Conservation (phyloP, 2,329 filamentous ascomycete genomes). For the Alternaria tenuissima region DNA sequence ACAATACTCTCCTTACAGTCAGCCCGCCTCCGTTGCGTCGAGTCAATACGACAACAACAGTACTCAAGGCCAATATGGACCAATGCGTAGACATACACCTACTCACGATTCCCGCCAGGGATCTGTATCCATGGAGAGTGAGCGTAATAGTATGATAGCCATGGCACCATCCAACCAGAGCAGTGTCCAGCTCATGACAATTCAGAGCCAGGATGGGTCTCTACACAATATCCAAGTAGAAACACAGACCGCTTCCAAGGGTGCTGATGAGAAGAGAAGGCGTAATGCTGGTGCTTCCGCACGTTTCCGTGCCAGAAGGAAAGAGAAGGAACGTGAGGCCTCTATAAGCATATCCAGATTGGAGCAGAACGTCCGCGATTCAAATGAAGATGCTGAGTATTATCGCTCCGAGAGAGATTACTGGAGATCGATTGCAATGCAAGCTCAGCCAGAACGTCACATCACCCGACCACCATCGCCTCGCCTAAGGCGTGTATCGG, state of each 20-base stretch:
- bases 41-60: constrained; percentile 49
- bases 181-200: constrained; percentile 63
- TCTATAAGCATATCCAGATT: constrained; percentile 73
- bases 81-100: constrained; percentile 18
- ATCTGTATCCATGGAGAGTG: constrained; percentile 43
- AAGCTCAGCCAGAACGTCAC: constrained; percentile 60
- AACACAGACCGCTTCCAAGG: constrained; percentile 80
- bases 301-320: constrained; percentile 80
- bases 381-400: constrained; percentile 73
- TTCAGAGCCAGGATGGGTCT: constrained; percentile 59
- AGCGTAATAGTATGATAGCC: constrained; percentile 52
- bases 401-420: constrained; percentile 78
- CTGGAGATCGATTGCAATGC: constrained; percentile 64
- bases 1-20: constrained; percentile 53
- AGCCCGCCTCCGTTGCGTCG: constrained; percentile 44
- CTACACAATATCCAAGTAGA: constrained; percentile 74
- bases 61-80: constrained; percentile 31
- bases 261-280: constrained; percentile 84
- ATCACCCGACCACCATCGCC: constrained; percentile 57
- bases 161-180: constrained; percentile 58
- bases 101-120: constrained; percentile 44
- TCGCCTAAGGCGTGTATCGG: constrained; percentile 45
- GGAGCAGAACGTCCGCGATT: constrained; percentile 72
- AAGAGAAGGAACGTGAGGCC: constrained; percentile 81
- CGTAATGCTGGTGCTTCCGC: constrained; percentile 87